phyloP scores from a whole-genome alignment of 2,329 filamentous ascomycete species.

The Trichoderma sp. region DNA sequence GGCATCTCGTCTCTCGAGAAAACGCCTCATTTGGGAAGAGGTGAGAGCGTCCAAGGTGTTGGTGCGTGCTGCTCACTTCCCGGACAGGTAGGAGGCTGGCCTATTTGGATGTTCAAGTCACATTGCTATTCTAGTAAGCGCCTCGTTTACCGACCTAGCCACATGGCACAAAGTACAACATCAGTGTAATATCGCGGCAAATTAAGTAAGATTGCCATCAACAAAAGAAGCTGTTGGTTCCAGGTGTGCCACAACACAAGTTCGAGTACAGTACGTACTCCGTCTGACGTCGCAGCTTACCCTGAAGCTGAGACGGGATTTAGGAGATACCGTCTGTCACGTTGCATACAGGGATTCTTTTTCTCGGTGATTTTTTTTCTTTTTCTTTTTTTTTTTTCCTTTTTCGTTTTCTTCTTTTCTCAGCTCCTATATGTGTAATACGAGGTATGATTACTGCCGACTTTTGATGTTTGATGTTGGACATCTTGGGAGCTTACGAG shows the following conservation, averaged over 20 bases:
- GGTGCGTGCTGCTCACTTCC: not conserved
- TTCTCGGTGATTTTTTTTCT: not conserved
- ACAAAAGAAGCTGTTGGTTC: not conserved
- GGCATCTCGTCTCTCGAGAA: not conserved
- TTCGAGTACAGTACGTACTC: not conserved
- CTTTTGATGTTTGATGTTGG: not conserved
- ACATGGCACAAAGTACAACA: not conserved
- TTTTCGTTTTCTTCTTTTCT: not conserved
- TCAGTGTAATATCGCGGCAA: not conserved
- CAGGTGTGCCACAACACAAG: not conserved
- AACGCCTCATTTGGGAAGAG: not conserved
- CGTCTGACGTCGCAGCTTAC: not conserved
- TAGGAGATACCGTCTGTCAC: not conserved
- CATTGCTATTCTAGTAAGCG: not conserved
- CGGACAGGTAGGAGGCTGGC: not conserved
- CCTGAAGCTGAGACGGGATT: conserved; percentile 1
- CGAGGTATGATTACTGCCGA: not conserved
- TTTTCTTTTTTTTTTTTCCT: not conserved
- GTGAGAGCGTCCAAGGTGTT: not conserved
- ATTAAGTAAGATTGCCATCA: not conserved
- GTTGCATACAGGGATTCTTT: not conserved
- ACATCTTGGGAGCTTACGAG: not conserved
- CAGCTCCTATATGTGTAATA: not conserved
- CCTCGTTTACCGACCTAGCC: not conserved
- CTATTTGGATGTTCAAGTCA: not conserved